phyloP scores from a whole-genome alignment of 352 stramenopile species.

The Globisporangium irregulare region DNA sequence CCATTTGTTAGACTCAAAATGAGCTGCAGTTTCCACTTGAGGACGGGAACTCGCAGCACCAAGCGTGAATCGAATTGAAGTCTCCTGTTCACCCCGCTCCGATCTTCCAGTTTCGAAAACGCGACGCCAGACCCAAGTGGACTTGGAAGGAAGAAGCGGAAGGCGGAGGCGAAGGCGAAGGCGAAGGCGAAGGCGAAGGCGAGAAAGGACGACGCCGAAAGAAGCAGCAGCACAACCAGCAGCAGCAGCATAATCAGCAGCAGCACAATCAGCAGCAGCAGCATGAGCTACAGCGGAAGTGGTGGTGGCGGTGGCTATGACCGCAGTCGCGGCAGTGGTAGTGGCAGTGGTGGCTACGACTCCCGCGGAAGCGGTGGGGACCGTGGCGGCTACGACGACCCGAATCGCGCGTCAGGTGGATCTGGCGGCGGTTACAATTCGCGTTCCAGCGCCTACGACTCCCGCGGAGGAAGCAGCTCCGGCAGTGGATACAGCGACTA shows the following conservation, averaged over 20 bases:
- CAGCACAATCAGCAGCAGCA: background rate
- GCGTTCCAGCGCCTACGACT: background rate
- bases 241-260: background rate
- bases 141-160: background rate
- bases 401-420: background rate
- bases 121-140: background rate
- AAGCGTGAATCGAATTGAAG: background rate
- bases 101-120: constrained; percentile 2
- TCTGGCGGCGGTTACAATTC: background rate
- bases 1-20: background rate
- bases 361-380: background rate
- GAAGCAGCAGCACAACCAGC: background rate
- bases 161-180: background rate
- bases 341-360: background rate
- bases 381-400: background rate
- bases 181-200: background rate
- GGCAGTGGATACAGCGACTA: background rate
- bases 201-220: background rate
- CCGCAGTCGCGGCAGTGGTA: background rate
- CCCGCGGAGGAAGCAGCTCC: background rate
- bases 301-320: background rate
- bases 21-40: background rate
- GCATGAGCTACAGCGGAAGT: background rate
- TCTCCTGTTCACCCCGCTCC: background rate
- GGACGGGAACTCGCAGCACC: background rate